Evolutionary conservation across 768 basidiomycete genomes (phyloP), one percentile per base, ranked within the genome.

Genomic region (Pilatotrama ljubarskyi): DNA sequence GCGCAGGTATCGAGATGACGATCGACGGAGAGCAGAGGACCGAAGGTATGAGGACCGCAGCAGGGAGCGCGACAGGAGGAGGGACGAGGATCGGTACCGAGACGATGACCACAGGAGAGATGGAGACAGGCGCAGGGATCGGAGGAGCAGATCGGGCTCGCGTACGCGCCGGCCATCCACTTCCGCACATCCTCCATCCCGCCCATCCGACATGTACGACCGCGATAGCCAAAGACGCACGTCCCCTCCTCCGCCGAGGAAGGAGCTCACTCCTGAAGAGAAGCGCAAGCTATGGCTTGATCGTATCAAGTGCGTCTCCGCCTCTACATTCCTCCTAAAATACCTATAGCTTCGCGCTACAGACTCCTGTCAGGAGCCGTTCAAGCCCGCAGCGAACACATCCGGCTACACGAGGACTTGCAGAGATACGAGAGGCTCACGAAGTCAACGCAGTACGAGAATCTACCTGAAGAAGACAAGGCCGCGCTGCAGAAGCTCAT

Each of bases 291-390:
- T 72, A 42, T 80, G 78, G 78, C 68, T 73, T 36, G 71, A 75
- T 37, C 77, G 78, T 25, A 69, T 80, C 36, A 73, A 74, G 78
- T 80, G 62, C 44, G 78, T 65, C 29, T 8, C 37, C 17, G 15
- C 51, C 32, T 41, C 26, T n/a, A 13, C 8, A 26, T 26, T 24
- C 24, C 5, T 25, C 37, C 26, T 20, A 15, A 10, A 15, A 5
- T 26, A 11, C 14, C 37, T 14, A 1, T 18, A 18, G 40, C 3
- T 38, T 13, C 10, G 42, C 10, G 24, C 35, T n/a, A 26, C 51
- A 80, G 80, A 42, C 55, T 75, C 37, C 66, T 81, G 58, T 71
- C 76, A 10, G 64, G 70, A 7, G 74, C 75, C 0, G 70, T 78
- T 47, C 57, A 62, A 7, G 65, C 70, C 4, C 77, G 77, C 50